Evolutionary conservation across 140 eudicot species (phyloP).

Genomic region (Flaveria floridana): DNA sequence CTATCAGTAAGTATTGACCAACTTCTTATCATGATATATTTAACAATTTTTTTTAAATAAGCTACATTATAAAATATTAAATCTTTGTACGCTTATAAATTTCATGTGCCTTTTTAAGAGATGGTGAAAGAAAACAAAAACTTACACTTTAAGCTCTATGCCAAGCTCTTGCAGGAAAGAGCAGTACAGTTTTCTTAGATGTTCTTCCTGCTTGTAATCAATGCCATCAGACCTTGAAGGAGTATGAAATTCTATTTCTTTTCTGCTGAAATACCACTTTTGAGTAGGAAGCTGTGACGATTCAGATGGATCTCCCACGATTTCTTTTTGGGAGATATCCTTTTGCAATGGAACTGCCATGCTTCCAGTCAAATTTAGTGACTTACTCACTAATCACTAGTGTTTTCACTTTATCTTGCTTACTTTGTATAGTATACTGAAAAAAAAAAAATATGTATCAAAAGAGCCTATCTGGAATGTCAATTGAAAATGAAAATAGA

Average conservation of each 20-base stretch:
- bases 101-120: conserved; percentile 21
- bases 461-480: background rate
- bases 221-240: conserved; percentile 84
- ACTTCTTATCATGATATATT: background rate
- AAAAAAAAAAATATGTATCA: conserved; percentile 19
- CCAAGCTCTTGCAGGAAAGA: conserved; percentile 70
- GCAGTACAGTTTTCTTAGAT: conserved; percentile 52
- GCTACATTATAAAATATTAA: background rate
- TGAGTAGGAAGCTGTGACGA: conserved; percentile 29
- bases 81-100: conserved; percentile 21
- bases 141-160: conserved; percentile 80
- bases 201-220: conserved; percentile 47
- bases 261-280: conserved; percentile 66
- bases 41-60: background rate
- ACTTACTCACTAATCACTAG: background rate
- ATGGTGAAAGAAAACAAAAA: conserved; percentile 25
- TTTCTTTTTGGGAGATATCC: conserved; percentile 32
- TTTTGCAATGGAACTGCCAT: conserved; percentile 44
- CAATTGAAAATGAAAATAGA: background rate
- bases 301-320: conserved; percentile 33
- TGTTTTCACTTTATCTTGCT: conserved; percentile 3
- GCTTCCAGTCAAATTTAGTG: conserved; percentile 34
- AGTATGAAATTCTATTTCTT: conserved; percentile 56
- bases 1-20: conserved; percentile 12
- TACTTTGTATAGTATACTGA: conserved; percentile 25